phyloP scores from a whole-genome alignment of 2,329 filamentous ascomycete genomes.

The Hypoxylon sp. region DNA sequence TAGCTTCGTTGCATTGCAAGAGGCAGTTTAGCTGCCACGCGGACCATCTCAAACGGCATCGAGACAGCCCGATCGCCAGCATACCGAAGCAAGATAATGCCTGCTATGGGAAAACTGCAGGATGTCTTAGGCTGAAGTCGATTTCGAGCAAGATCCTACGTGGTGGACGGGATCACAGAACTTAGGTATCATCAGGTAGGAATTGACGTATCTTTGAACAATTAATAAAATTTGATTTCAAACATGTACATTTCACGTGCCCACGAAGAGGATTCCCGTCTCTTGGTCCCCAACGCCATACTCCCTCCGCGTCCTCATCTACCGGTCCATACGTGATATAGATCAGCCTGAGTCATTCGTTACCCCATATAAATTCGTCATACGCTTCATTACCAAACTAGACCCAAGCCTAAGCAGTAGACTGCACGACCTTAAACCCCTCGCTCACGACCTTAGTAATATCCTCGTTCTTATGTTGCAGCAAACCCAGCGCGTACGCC shows the following conservation, averaged over 20 bases:
- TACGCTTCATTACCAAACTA: background rate
- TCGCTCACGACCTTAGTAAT: conserved; percentile 81
- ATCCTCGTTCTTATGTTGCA: conserved; percentile 95
- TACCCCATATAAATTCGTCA: conserved; percentile 1
- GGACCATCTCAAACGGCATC: too few species aligned
- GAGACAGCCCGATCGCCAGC: too few species aligned
- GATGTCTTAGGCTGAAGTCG: too few species aligned
- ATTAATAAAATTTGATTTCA: background rate
- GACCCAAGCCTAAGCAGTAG: conserved; percentile 57
- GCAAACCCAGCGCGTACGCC: conserved; percentile 86
- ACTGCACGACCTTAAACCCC: conserved; percentile 80
- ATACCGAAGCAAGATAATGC: too few species aligned
- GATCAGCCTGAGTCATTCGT: conserved; percentile 12
- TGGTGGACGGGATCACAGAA: too few species aligned
- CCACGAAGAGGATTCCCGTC: background rate
- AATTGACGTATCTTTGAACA: background rate
- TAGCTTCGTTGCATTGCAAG: too few species aligned
- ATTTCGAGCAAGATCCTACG: too few species aligned
- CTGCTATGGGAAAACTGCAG: too few species aligned
- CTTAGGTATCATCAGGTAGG: background rate
- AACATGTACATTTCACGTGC: background rate
- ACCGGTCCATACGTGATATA: conserved; percentile 11
- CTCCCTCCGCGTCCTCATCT: conserved; percentile 16
- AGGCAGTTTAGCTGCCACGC: too few species aligned
- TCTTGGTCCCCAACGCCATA: conserved; percentile 22